Base-by-base conservation (phyloP, 2,329 filamentous ascomycete species). In the Mycogone perniciosa region DNA sequence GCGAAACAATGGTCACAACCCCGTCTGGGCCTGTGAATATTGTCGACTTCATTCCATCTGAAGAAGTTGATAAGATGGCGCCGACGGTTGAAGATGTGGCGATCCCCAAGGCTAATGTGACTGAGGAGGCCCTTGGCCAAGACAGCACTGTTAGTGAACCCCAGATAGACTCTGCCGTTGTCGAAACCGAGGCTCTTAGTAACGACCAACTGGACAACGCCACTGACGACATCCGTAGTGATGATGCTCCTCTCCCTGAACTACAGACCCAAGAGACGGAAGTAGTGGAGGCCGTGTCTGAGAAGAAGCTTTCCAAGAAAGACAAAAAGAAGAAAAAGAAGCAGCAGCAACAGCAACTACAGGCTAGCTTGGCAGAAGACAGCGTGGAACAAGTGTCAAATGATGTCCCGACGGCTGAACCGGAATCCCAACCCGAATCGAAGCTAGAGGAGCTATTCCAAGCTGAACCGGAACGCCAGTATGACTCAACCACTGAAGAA, bases 251-350 rank as follows among this genome's bases (percentile, higher is more conserved):
- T 2, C n/a, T 9, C 20, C 7, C n/a, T 13, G 43, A 45, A 27
- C 43, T 10, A 13, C 26, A 13, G 7, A 45, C 7, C 13, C 11
- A 20, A n/a, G 43, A 45, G 4, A 34, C 30, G 5, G 4, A 45
- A 7, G n/a, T 13, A 7, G 8, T 9, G 11, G 30, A 45, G 11
- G 26, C 11, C 11, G 7, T 20, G 9, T 20, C 47, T 7, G 20
- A 20, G 7, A 33, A 40, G n/a, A 52, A 46, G 13, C 33, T 50
- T 31, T 51, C 51, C 7, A 59, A 52, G 52, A 59, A 55, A 13
- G 53, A 58, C 27, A 59, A 53, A 48, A 58, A 54, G 37, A 56
- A 57, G 49, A 45, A 48, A 29, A 54, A 55, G 42, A 59, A 59
- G 55, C 38, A 51, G 43, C 44, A 57, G 46, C 48, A 53, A 33